Conservation (phyloP, 805 yeast species). For the Monosporozyma aerobia region DNA sequence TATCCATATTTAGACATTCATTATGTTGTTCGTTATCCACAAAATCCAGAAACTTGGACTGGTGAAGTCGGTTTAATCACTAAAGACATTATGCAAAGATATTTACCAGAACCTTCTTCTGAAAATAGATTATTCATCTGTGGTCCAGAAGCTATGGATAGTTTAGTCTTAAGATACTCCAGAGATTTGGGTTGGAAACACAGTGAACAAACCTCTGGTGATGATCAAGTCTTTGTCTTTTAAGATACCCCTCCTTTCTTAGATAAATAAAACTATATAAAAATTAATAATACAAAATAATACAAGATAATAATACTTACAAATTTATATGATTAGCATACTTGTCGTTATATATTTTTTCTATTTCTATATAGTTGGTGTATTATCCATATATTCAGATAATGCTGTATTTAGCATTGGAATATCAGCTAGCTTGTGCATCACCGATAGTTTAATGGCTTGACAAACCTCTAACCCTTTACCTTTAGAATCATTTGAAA, state of each 20-base stretch:
- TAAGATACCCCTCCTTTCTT: conserved; percentile 13
- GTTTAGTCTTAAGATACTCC: conserved; percentile 40
- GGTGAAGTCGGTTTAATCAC: conserved; percentile 55
- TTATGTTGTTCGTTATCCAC: conserved; percentile 48
- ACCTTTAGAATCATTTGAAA: conserved; percentile 27
- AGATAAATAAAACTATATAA: neutral
- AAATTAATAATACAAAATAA: neutral
- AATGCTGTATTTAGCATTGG: conserved; percentile 26
- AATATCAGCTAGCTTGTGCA: conserved; percentile 26
- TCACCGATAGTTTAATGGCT: conserved; percentile 21
- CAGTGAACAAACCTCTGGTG: conserved; percentile 23
- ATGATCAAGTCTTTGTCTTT: conserved; percentile 51
- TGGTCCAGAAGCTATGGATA: conserved; percentile 68
- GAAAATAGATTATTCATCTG: conserved; percentile 57
- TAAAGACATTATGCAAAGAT: conserved; percentile 43
- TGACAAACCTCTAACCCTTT: conserved; percentile 23
- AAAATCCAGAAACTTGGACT: conserved; percentile 36
- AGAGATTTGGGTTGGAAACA: conserved; percentile 51
- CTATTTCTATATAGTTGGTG: conserved; percentile 12
- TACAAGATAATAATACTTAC: neutral
- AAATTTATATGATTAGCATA: neutral
- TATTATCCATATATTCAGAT: conserved; percentile 27
- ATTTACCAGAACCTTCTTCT: conserved; percentile 41
- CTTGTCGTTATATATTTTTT: neutral
- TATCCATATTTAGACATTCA: conserved; percentile 56